Conservation (phyloP, 2,329 filamentous ascomycete genomes). For the Lachnellula hyalina region DNA sequence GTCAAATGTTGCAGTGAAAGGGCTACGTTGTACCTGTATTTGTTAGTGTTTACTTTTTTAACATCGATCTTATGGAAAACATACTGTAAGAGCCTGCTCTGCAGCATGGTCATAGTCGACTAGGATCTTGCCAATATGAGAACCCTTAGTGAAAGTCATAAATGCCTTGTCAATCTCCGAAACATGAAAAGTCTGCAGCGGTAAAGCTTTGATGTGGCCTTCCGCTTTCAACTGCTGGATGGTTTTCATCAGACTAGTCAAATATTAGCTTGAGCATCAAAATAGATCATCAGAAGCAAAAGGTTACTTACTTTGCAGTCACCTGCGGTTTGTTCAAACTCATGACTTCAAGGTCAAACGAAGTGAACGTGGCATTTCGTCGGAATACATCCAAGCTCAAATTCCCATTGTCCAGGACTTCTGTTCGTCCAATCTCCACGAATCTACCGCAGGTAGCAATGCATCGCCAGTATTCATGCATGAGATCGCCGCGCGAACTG, state of each 20-base stretch:
- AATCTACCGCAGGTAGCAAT: constrained; percentile 33
- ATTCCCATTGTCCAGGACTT: constrained; percentile 16
- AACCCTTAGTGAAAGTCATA: background rate
- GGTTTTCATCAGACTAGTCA: background rate
- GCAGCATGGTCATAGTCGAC: background rate
- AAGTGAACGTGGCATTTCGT: constrained; percentile 14
- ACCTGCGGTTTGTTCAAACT: background rate
- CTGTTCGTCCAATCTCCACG: constrained; percentile 31
- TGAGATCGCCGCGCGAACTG: constrained; percentile 17
- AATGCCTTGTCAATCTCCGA: constrained; percentile 1
- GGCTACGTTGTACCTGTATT: background rate
- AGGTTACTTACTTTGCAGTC: background rate
- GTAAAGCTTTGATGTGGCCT: background rate
- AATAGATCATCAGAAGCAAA: background rate
- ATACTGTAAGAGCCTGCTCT: background rate
- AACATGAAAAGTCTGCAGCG: background rate
- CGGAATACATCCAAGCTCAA: constrained; percentile 26
- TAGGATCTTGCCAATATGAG: background rate
- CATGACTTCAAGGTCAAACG: background rate
- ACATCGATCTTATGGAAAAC: background rate
- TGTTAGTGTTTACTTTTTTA: constrained; percentile 13
- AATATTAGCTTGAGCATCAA: background rate
- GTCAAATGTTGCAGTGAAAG: background rate
- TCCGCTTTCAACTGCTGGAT: background rate
- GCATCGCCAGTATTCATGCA: constrained; percentile 28